phyloP scores from a whole-genome alignment of 345 rosid genomes.

The Dipteronia sinensis region DNA sequence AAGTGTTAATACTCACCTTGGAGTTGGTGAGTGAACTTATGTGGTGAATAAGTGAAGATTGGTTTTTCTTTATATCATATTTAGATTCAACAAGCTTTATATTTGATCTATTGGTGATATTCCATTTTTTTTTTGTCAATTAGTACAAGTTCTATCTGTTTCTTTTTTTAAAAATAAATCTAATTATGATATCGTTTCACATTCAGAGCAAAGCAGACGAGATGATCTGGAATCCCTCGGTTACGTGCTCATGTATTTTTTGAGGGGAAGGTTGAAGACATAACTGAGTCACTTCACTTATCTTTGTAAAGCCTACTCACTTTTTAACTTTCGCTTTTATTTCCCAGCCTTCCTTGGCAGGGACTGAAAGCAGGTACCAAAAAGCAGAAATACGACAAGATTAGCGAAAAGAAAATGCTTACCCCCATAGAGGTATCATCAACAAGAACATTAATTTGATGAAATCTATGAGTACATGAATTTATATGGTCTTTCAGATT shows the following conservation, averaged over 20 bases:
- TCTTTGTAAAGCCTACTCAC: neutral
- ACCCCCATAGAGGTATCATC: conserved; percentile 81
- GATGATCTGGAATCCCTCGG: conserved; percentile 99
- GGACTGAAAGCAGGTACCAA: conserved; percentile 93
- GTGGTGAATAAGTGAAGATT: neutral
- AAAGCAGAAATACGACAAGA: conserved; percentile 97
- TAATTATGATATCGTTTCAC: conserved; percentile 16
- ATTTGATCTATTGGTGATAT: conserved; percentile 11
- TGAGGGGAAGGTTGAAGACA: conserved; percentile 82
- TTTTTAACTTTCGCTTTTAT: conserved; percentile 20
- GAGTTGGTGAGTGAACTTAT: conserved; percentile 69
- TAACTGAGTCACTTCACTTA: conserved; percentile 8
- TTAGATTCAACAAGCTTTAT: conserved; percentile 11
- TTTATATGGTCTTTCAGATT: conserved; percentile 3
- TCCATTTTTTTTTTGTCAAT: neutral
- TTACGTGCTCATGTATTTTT: conserved; percentile 95
- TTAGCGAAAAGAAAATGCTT: conserved; percentile 93
- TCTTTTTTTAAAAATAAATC: neutral
- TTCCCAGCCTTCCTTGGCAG: conserved; percentile 95
- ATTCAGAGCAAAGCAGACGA: conserved; percentile 97
- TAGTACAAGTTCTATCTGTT: neutral
- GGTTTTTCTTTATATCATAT: neutral
- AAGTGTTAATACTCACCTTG: conserved; percentile 96
- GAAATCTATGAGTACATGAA: neutral
- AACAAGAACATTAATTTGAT: neutral